Evolutionary conservation across 768 basidiomycete species (phyloP), one percentile per base, ranked within the genome.

Genomic region (Lactifluus rugatus): DNA sequence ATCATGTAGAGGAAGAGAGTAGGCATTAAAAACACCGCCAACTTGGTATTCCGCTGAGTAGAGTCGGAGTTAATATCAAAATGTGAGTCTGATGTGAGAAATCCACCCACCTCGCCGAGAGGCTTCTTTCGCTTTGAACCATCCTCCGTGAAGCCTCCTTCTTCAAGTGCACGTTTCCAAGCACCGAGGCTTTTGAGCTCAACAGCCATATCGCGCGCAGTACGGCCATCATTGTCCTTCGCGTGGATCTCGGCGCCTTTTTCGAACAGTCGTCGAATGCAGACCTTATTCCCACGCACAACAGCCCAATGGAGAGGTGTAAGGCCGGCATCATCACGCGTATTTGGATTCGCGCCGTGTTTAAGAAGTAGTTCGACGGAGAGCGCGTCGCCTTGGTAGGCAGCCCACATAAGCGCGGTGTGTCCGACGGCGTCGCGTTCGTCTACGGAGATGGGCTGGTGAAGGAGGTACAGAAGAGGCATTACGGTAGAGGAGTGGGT

Each of bases 391-490:
- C 96, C 96, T 70, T 99, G 96, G 71, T 98, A 99, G 9, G 93
- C 91, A 5, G 96, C 96, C 96, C 96, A 99, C 91, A 97, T 96
- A 50, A 98, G 78, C 0, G 90, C 79, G 0, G 95, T 96, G 68
- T 98, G 96, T 0, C 96, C 96, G 66, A 91, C 88, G 1, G 84
- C 76, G 70, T 99, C 96, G 41, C 84, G 80, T 48, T 87, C 86
- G 69, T 99, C 96, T 58, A 97, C 87, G 44, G 83, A 85, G 62
- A 99, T 81, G 2, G 94, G 93, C 69, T 97, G 94, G 68, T 95
- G 91, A 6, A 98, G 78, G 25, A 96, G 76, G 67, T 92, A 94
- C 37, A 97, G 75, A 37, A 99, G 70, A 0, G 96, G 89, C 94
- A 97, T 96, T 61, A 98, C 89, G 10, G 84, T 86, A 2, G 88